Conservation (phyloP, 306 rosid genomes). For the Gynostemma pentaphyllum region DNA sequence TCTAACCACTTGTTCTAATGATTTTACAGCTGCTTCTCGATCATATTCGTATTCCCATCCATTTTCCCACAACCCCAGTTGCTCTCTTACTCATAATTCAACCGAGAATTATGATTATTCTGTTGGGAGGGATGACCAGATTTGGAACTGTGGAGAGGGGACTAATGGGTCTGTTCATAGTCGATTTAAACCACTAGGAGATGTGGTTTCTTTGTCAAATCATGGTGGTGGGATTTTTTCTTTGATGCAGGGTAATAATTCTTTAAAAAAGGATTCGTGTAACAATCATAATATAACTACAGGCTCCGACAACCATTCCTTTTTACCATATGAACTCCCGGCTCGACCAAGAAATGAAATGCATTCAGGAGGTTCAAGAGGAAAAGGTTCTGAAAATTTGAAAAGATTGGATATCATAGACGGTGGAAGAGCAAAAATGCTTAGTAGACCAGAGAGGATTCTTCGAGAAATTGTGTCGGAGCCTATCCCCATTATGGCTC, state of each 20-base stretch:
- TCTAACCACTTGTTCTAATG: constrained; percentile 54
- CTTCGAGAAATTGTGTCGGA: constrained; percentile 44
- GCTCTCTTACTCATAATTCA: constrained; percentile 79
- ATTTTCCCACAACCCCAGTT: constrained; percentile 72
- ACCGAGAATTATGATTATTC: constrained; percentile 66
- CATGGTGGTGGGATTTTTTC: constrained; percentile 46
- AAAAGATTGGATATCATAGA: constrained; percentile 40
- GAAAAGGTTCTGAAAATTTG: constrained; percentile 62
- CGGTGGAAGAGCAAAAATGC: no score
- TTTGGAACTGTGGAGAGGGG: constrained; percentile 91
- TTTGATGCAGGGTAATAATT: constrained; percentile 40
- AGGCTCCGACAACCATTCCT: constrained; percentile 70
- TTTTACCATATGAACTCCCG: constrained; percentile 81
- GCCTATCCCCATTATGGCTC: constrained; percentile 39
- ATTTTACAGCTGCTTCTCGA: constrained; percentile 53
- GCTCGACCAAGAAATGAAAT: constrained; percentile 65
- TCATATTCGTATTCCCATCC: constrained; percentile 56
- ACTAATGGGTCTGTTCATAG: constrained; percentile 94
- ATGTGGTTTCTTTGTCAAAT: constrained; percentile 51
- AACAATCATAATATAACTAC: no score
- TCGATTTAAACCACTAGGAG: constrained; percentile 85
- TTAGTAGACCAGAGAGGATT: constrained; percentile 57
- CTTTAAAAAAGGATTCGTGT: constrained; percentile 16
- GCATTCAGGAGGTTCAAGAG: constrained; percentile 63
- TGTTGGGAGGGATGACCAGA: constrained; percentile 59